Base-by-base conservation (phyloP, 2,329 filamentous ascomycete species). In the Fusarium palustre region DNA sequence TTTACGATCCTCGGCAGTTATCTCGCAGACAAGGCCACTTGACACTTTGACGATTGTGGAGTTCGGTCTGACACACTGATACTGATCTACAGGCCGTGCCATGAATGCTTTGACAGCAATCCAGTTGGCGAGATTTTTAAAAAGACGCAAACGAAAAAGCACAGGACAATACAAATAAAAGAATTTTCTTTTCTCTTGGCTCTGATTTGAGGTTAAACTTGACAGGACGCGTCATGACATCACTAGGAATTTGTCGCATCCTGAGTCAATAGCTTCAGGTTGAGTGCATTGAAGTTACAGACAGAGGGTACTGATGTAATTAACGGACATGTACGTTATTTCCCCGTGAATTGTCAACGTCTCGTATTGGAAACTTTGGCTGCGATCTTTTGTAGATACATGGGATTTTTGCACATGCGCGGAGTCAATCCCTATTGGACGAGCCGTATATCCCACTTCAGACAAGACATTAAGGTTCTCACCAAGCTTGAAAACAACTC, bases 21-120 rank as follows among this genome's bases (percentile, higher is more conserved):
- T 31, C 16, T 16, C n/a, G 12, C 7, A n/a, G 4, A 13, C 18
- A 22, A n/a, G 8, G n/a, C 34, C 31, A 24, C 31, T 46, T 18
- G 34, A 39, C 24, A 39, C 48, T 30, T 41, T 39, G 33, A 52
- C 48, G 4, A 15, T 20, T 30, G 48, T 25, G 48, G 48, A 34
- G 28, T 34, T 16, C 16, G 7, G 10, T 24, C 48, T 39, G 34
- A 41, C 48, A 41, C 9, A 30, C 48, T 39, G 48, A 52, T 39
- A 52, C 48, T 39, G 48, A 52, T 52, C 48, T 39, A 22, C 34
- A 31, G 43, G n/a, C 43, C 43, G 43, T 46, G 43, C 43, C 43
- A 46, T 31, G 16, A 46, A 12, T 38, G 24, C 48, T 52, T 52
- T 52, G 34, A 52, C 48, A 39, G 12, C 5, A 24, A 38, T 7